These are phyloP conservation scores for Quercus glauca DNA, from an alignment of 306 rosid genomes.

Conservation along the genomic window DNA sequence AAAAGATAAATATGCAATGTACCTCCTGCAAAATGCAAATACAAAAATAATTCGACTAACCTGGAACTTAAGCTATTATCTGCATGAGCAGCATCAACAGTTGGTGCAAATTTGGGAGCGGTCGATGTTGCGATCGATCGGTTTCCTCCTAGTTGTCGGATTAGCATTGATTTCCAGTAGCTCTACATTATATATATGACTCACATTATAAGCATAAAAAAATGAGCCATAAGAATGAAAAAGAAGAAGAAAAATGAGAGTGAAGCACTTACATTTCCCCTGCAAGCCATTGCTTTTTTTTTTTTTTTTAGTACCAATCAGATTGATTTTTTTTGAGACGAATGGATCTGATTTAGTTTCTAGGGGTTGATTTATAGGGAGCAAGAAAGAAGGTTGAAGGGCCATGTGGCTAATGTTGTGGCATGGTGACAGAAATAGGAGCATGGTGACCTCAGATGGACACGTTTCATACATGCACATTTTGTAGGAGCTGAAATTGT, in stretches of 20 bases:
- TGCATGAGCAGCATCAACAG: slow-evolving; percentile 3
- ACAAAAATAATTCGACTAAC: neutral
- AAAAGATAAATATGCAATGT: too few relatives aligned
- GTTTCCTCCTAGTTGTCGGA: slow-evolving; percentile 6
- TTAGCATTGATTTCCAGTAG: slow-evolving; percentile 23
- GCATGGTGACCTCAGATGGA: neutral
- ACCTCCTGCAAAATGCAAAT: too few relatives aligned
- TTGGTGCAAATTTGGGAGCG: slow-evolving; percentile 8
- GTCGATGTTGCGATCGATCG: slow-evolving; percentile 22
- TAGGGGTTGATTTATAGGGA: neutral
- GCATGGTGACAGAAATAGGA: neutral
- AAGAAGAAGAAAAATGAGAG: neutral
- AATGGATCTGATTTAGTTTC: neutral
- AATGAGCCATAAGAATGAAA: neutral
- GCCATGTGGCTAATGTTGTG: neutral
- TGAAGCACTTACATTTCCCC: neutral
- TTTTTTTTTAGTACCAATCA: too few relatives aligned
- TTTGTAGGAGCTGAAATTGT: neutral
- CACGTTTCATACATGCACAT: neutral
- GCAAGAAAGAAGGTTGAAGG: neutral
- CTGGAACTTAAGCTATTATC: neutral
- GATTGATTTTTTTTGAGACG: neutral
- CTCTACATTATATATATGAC: slow-evolving; percentile 3
- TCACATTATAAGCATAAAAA: neutral
- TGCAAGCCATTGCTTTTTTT: neutral